phyloP scores from a whole-genome alignment of 495 filamentous ascomycete species.

The Xylaria scruposa region DNA sequence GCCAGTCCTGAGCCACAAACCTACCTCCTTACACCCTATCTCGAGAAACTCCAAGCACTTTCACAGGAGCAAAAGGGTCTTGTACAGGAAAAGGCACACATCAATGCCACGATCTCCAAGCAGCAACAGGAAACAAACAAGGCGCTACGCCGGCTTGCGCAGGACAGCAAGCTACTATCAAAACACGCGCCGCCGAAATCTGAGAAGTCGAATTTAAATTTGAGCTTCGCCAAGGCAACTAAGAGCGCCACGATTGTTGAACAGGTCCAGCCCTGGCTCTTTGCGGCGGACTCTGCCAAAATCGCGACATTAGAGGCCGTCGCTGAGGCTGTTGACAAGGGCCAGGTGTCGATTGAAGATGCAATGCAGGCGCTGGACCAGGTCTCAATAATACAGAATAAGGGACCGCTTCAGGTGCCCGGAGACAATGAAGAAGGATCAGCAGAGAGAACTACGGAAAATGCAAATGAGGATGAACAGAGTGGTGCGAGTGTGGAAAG shows the following conservation, averaged over 20 bases:
- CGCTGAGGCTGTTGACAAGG: conserved; percentile 56
- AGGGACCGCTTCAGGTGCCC: conserved; percentile 27
- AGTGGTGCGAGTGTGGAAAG: conserved; percentile 34
- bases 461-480: conserved; percentile 39
- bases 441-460: conserved; percentile 45
- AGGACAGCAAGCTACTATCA: conserved; percentile 74
- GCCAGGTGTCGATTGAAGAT: conserved; percentile 51
- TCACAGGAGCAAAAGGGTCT: conserved; percentile 66
- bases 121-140: conserved; percentile 65
- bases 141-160: conserved; percentile 63
- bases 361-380: conserved; percentile 50
- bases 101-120: conserved; percentile 62
- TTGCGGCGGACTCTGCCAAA: conserved; percentile 56
- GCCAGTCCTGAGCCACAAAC: conserved; percentile 41
- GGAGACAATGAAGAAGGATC: conserved; percentile 30
- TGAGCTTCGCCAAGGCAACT: conserved; percentile 38
- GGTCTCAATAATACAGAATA: conserved; percentile 47
- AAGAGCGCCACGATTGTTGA: conserved; percentile 41
- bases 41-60: conserved; percentile 61
- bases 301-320: conserved; percentile 55
- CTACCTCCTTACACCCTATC: conserved; percentile 60
- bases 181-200: conserved; percentile 58
- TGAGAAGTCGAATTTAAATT: conserved; percentile 27
- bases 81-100: conserved; percentile 68
- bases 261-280: conserved; percentile 56